Evolutionary conservation across 2,329 filamentous ascomycete genomes (phyloP).

Genomic region (Huntiella decipiens): DNA sequence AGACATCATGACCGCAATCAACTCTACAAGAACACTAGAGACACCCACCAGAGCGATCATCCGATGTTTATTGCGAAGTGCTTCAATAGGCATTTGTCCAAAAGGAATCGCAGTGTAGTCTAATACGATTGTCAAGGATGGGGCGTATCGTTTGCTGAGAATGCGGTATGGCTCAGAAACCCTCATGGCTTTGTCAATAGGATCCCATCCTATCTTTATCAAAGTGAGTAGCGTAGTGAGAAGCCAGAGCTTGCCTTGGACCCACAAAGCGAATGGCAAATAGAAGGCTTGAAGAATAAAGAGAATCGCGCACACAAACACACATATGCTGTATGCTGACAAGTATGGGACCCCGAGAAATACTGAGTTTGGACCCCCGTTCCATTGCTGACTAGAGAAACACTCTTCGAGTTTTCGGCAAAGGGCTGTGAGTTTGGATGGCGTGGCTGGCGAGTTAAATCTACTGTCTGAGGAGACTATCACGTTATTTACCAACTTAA

Average conservation of each 20-base stretch:
- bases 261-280: too few species aligned
- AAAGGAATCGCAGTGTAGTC: conserved; percentile 59
- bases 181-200: conserved; percentile 48
- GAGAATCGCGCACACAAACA: conserved; percentile 30
- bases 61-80: conserved; percentile 42
- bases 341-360: conserved; percentile 36
- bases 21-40: conserved; percentile 53
- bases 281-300: too few species aligned
- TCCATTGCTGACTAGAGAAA: not conserved
- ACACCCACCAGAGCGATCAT: conserved; percentile 50
- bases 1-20: conserved; percentile 50
- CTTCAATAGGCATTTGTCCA: conserved; percentile 41
- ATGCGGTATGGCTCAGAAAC: conserved; percentile 61
- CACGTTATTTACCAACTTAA: conserved; percentile 50
- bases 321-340: conserved; percentile 6
- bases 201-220: conserved; percentile 50
- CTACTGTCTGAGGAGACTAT: conserved; percentile 38
- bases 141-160: conserved; percentile 45
- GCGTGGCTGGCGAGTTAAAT: too few species aligned
- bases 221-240: conserved; percentile 45
- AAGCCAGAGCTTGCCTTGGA: conserved; percentile 25
- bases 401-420: too few species aligned
- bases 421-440: too few species aligned
- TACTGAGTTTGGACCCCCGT: conserved; percentile 44
- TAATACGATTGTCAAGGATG: conserved; percentile 44